Evolutionary conservation across 805 yeast genomes (phyloP).

Genomic region (Pichia pseudocactophila): DNA sequence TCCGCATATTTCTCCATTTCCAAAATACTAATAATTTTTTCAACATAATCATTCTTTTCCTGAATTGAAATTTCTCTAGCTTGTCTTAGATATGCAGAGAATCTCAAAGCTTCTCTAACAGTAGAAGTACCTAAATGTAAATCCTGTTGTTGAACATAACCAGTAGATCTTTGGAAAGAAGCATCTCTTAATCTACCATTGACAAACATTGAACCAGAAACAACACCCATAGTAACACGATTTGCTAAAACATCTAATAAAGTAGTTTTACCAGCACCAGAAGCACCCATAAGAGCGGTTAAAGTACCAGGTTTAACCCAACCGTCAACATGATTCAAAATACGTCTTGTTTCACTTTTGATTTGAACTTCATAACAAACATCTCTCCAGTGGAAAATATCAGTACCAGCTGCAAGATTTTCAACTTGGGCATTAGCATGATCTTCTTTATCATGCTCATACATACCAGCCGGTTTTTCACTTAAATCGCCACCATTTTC

Average conservation of each 20-base stretch:
- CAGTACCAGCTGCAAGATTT: neutral
- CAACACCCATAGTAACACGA: neutral
- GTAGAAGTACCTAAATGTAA: neutral
- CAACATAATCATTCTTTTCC: neutral
- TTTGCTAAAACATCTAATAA: neutral
- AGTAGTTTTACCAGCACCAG: neutral
- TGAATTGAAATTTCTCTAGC: neutral
- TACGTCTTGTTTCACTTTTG: neutral
- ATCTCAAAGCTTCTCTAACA: neutral
- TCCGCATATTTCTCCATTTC: neutral
- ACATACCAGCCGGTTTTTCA: slow-evolving; percentile 18
- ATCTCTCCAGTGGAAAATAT: neutral
- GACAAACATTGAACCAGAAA: neutral
- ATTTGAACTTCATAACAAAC: neutral
- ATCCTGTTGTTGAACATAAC: neutral
- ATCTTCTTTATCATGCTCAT: slow-evolving; percentile 3
- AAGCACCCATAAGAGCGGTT: neutral
- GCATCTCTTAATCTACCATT: neutral
- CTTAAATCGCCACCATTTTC: slow-evolving; percentile 17
- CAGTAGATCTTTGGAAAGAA: neutral
- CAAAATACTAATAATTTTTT: neutral
- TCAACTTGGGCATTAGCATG: neutral
- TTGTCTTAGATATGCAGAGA: neutral
- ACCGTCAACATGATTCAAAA: neutral
- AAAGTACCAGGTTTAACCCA: neutral